Evolutionary conservation across 1,284 basidiomycete species (phyloP).

Genomic region (Schizophyllum amplum): DNA sequence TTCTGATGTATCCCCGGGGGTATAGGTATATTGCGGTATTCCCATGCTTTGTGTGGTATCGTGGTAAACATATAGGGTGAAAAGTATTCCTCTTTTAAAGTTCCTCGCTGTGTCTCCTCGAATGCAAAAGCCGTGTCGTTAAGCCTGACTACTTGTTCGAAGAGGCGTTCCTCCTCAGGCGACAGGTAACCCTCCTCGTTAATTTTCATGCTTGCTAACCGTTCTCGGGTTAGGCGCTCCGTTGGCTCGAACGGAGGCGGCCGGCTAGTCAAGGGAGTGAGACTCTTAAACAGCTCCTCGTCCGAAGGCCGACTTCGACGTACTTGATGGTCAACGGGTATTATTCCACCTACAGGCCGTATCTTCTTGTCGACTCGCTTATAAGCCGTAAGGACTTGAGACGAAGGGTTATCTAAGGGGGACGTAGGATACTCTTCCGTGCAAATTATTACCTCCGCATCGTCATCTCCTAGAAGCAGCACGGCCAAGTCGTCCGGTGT

Average conservation of each 20-base stretch:
- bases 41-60: constrained; percentile 23
- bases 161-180: constrained; percentile 15
- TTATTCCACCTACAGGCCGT: background rate
- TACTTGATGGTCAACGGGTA: background rate
- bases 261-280: background rate
- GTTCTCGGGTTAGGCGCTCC: constrained; percentile 1
- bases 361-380: constrained; percentile 9
- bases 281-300: constrained; percentile 6
- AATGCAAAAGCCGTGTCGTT: constrained; percentile 23
- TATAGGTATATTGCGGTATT: constrained; percentile 19
- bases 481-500: background rate
- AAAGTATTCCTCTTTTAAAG: constrained; percentile 26
- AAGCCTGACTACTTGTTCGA: constrained; percentile 16
- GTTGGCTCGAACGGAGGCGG: constrained; percentile 7
- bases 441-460: background rate
- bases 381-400: constrained; percentile 5
- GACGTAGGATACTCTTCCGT: background rate
- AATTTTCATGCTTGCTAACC: background rate
- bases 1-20: constrained; percentile 21
- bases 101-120: constrained; percentile 24
- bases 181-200: constrained; percentile 10
- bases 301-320: background rate
- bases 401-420: background rate
- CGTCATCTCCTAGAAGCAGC: background rate
- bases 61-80: constrained; percentile 23